phyloP scores from a whole-genome alignment of 2,329 filamentous ascomycete species.

The Penicillium fuscoglaucum region DNA sequence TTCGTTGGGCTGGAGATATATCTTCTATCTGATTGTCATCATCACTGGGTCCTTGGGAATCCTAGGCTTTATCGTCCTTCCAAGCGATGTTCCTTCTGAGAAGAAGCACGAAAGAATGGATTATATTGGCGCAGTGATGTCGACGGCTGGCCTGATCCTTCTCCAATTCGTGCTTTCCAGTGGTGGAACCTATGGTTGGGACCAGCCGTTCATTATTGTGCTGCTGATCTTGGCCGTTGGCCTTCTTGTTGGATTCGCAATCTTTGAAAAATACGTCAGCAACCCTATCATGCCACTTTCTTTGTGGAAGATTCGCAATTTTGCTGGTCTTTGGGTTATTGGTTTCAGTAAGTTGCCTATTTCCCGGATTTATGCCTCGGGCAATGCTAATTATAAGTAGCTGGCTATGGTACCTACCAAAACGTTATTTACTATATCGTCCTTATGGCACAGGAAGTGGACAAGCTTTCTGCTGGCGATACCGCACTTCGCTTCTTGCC shows the following conservation, averaged over 20 bases:
- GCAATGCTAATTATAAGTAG: constrained; percentile 21
- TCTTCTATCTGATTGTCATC: constrained; percentile 40
- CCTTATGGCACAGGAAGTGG: constrained; percentile 44
- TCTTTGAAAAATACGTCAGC: constrained; percentile 46
- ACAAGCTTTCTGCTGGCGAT: constrained; percentile 40
- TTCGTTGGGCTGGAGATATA: constrained; percentile 42
- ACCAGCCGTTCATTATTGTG: constrained; percentile 47
- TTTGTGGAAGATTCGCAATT: constrained; percentile 49
- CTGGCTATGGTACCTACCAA: constrained; percentile 47
- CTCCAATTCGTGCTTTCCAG: constrained; percentile 49
- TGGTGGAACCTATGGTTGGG: constrained; percentile 50
- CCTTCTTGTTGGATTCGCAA: constrained; percentile 42
- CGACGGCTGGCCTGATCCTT: constrained; percentile 46
- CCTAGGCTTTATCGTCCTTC: constrained; percentile 40
- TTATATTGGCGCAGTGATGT: constrained; percentile 44
- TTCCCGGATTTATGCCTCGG: too few relatives aligned
- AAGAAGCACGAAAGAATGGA: constrained; percentile 41
- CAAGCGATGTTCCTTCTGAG: constrained; percentile 39
- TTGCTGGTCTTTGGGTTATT: constrained; percentile 48
- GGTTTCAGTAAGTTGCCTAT: constrained; percentile 39
- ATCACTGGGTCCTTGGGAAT: constrained; percentile 34
- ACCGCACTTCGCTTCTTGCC: constrained; percentile 46
- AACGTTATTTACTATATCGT: constrained; percentile 48
- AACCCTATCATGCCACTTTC: constrained; percentile 51
- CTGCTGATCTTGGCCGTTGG: constrained; percentile 42